Evolutionary conservation across 306 rosid genomes (phyloP), one percentile per base, ranked within the genome.

Genomic region (Morella rubra): DNA sequence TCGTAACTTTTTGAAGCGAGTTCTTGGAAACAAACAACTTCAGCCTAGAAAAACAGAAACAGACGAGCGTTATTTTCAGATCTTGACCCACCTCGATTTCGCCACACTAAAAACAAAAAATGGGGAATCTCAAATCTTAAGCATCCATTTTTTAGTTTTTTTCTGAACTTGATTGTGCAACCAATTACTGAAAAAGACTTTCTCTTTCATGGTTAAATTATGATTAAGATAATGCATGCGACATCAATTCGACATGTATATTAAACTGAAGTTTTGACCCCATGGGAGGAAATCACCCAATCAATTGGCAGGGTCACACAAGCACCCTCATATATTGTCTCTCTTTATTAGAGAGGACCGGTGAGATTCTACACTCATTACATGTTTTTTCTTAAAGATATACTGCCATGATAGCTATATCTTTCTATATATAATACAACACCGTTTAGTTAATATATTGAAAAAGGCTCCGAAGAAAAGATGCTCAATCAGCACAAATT

Each of bases 401-500:
- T 11, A 46, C 40, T 19, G 42, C 65, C 70, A 59, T 32, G 69
- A 19, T 12, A 40, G 10, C 37, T 19, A 67, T 13, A 20, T 68
- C 9, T 58, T 75, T 37, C n/a, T 65, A 60, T 55, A 54, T 32
- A 27, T 27, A 27, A 27, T 27, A 27, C 32, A 27, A 27, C 32
- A 27, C 32, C 32, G 32, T 27, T 27, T 27, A 27, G 32, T 27
- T 27, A 27, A 27, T 27, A 27, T 27, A 27, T 27, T 11, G 16
- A 44, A 4, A 22, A 80, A 69, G 71, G 77, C 67, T 53, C 44
- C 5, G 2, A 15, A 10, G 11, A 7, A 80, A 76, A 71, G 74
- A 76, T 79, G 75, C 81, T 75, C 78, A 75, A 69, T 65, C 74
- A 52, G 64, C 77, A 51, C 65, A 45, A 74, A 47, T 19, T 59